Base-by-base conservation (phyloP, 1,139 yeast genomes). In the Spencermartinsiella ligniputridi region DNA sequence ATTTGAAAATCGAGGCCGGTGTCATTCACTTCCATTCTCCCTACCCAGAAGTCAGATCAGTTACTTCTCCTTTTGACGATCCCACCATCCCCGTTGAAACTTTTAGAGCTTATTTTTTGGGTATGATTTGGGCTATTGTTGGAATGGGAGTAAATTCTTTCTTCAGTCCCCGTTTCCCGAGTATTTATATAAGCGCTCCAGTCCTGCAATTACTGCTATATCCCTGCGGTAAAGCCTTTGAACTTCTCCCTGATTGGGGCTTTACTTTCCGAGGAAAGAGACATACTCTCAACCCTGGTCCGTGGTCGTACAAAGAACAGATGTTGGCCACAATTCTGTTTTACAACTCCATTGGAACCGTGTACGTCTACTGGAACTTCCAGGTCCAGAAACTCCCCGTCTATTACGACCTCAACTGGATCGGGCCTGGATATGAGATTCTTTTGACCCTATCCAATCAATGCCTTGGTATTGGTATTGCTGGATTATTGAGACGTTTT, bases 231-330 rank as follows among this genome's bases (percentile, higher is more conserved):
- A 52, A 76, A 70, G 47, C 71, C 71, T 3, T 52, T 49, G 11
- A 53, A 62, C 42, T 63, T 33, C 48, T 80, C n/a, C 86, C 86
- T 6, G 70, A 71, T 42, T 66, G 70, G 69, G 72, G 70, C 12
- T 60, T 76, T 56, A 69, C 56, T 30, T 61, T 59, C 50, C 64
- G 63, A 52, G 75, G 70, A 32, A 58, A 51, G 45, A 64, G 66
- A 45, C 46, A 61, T 53, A 60, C 75, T 42, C 54, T 78, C 53
- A 72, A 81, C 61, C 80, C 81, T 1, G 82, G 82, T 6, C 79
- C 80, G 4, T 83, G 87, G 85, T 68, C 74, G 24, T 72, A 67
- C 55, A 83, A 83, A 60, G 90, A 83, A 57, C 87, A 82, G 67
- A 78, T 79, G 80, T 66, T 78, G 49, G 68, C 78, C 2, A 74